Percentiles rank a stretch among this genome's conserved stretches.
phyloP scores from a whole-genome alignment of 805 yeast species.

The Wickerhamiella cacticola region DNA sequence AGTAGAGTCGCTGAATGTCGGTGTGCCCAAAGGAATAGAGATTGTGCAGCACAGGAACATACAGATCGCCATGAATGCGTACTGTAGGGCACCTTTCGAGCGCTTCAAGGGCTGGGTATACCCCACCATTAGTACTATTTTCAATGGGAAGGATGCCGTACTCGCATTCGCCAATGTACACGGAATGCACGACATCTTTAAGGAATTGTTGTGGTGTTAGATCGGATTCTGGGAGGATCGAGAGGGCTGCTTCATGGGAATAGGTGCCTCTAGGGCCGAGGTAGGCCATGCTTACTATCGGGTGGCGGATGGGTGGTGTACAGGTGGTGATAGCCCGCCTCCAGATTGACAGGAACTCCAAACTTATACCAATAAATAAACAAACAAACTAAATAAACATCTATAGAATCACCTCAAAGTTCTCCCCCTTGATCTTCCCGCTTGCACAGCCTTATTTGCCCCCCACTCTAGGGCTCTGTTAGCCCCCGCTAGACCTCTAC shows the following conservation, averaged over 20 bases:
- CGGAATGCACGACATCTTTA: constrained; percentile 49
- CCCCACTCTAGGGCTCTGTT: not conserved
- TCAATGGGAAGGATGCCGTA: constrained; percentile 81
- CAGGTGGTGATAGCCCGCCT: too few species aligned
- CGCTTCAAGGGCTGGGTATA: constrained; percentile 71
- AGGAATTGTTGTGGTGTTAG: constrained; percentile 23
- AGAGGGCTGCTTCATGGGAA: constrained; percentile 60
- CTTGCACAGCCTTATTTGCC: not conserved
- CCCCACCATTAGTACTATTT: constrained; percentile 92
- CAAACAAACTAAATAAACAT: too few species aligned
- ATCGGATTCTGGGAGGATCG: constrained; percentile 15
- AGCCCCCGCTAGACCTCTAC: not conserved
- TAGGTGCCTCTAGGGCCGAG: constrained; percentile 90
- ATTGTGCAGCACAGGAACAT: constrained; percentile 72
- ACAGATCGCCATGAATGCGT: constrained; percentile 46
- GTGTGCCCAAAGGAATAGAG: constrained; percentile 41
- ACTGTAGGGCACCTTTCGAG: constrained; percentile 42
- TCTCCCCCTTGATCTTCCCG: too few species aligned
- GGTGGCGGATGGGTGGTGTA: too few species aligned
- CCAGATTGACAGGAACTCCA: too few species aligned
- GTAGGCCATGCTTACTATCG: constrained; percentile 36
- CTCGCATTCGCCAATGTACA: constrained; percentile 40
- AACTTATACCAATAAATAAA: too few species aligned
- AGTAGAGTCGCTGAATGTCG: constrained; percentile 53
- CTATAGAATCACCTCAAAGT: too few species aligned